A percentile compares a stretch with the other conserved stretches of the same genome.
phyloP scores from a whole-genome alignment of 305 asterid species.

The Solanum aculeatissimum region DNA sequence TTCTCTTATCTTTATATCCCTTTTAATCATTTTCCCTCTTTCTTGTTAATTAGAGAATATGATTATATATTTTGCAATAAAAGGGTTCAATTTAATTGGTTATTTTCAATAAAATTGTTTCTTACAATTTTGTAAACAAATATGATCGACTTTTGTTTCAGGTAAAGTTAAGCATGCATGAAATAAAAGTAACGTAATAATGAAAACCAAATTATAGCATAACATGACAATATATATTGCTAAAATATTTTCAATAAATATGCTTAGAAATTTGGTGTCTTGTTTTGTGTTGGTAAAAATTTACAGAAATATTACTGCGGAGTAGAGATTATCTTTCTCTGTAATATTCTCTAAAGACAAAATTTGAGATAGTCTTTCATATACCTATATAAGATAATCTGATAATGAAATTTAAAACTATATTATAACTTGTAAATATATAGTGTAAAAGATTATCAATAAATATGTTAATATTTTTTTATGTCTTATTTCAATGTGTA shows the following conservation, averaged over 20 bases:
- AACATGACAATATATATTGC: background rate
- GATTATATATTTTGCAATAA: background rate
- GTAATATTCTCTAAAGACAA: too few species aligned
- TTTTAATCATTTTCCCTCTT: background rate
- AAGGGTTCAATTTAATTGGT: background rate
- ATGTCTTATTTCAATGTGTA: background rate
- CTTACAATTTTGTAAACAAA: background rate
- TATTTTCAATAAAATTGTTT: background rate
- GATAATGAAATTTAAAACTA: too few species aligned
- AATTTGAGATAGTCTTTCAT: too few species aligned
- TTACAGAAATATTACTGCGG: too few species aligned
- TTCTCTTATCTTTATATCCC: background rate
- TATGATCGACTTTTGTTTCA: background rate
- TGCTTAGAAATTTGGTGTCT: background rate
- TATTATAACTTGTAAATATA: background rate
- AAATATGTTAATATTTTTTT: background rate
- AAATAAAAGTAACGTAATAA: background rate
- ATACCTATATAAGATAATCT: too few species aligned
- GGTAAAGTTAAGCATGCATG: background rate
- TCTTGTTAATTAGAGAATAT: background rate
- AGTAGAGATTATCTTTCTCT: too few species aligned
- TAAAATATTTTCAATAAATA: too few species aligned
- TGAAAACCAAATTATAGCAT: too few species aligned
- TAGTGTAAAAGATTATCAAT: background rate
- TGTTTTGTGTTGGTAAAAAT: too few species aligned